phyloP scores from a whole-genome alignment of 2,329 filamentous ascomycete genomes.

The Fonsecaea monophora region DNA sequence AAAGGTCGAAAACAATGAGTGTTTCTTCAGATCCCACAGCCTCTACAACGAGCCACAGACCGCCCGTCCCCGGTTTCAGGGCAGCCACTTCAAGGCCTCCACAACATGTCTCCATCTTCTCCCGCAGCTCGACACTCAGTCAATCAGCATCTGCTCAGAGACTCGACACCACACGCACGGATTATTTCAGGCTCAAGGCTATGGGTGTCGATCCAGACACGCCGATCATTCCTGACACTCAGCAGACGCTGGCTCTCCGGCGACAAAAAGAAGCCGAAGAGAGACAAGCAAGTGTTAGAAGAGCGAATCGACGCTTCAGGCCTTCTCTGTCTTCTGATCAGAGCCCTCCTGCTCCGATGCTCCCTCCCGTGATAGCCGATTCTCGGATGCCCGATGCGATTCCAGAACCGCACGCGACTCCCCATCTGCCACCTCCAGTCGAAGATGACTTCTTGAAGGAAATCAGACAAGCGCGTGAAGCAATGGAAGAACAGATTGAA shows the following conservation, averaged over 20 bases:
- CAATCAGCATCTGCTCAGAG: slow-evolving; percentile 33
- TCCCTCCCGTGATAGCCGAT: slow-evolving; percentile 8
- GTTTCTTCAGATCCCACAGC: slow-evolving; percentile 24
- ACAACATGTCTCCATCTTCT: slow-evolving; percentile 30
- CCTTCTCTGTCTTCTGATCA: slow-evolving; percentile 17
- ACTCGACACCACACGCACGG: slow-evolving; percentile 55
- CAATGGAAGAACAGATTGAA: slow-evolving; percentile 39
- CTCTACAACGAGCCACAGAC: slow-evolving; percentile 3
- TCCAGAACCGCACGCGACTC: slow-evolving; percentile 8
- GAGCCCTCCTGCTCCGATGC: slow-evolving; percentile 9
- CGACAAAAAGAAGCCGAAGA: slow-evolving; percentile 35
- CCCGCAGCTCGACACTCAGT: slow-evolving; percentile 24
- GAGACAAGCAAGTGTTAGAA: slow-evolving; percentile 25
- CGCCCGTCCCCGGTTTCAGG: slow-evolving; percentile 14
- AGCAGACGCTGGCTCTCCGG: slow-evolving; percentile 28
- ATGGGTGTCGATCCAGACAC: slow-evolving; percentile 53
- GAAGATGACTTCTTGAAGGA: slow-evolving; percentile 43
- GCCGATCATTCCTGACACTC: slow-evolving; percentile 39
- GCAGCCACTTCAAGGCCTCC: slow-evolving; percentile 15
- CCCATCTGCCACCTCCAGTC: neutral
- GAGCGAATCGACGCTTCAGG: slow-evolving; percentile 19
- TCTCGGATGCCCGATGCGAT: neutral
- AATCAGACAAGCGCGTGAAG: slow-evolving; percentile 41
- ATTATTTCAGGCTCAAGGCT: slow-evolving; percentile 60
- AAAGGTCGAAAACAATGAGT: slow-evolving; percentile 39